phyloP scores from a whole-genome alignment of 2,329 filamentous ascomycete genomes.

The Colletotrichum salicis region DNA sequence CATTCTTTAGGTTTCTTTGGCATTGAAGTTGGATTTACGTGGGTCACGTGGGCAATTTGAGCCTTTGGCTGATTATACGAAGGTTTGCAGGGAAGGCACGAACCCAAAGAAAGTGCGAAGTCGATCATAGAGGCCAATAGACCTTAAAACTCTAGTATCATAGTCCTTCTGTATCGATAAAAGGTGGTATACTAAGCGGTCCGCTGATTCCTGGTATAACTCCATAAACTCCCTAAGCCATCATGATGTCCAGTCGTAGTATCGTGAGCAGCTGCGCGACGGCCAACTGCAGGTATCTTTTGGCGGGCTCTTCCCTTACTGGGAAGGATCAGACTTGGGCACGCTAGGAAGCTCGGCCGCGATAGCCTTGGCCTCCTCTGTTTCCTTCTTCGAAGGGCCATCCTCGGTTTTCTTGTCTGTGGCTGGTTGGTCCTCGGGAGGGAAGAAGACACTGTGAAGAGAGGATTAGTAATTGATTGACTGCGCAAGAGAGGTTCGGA shows the following conservation, averaged over 20 bases:
- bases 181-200: not conserved
- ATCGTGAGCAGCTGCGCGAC: not conserved
- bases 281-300: no score
- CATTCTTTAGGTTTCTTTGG: not conserved
- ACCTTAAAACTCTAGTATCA: not conserved
- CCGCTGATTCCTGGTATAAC: not conserved
- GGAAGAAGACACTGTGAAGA: conserved; percentile 20
- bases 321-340: conserved; percentile 45
- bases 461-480: not conserved
- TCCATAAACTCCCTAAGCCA: conserved; percentile 2
- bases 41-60: not conserved
- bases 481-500: fast-evolving
- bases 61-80: not conserved
- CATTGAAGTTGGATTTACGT: not conserved
- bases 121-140: not conserved
- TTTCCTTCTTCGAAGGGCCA: conserved; percentile 39
- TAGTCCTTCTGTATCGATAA: not conserved
- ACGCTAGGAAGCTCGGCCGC: conserved; percentile 48
- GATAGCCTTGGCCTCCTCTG: conserved; percentile 40
- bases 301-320: not conserved
- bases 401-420: conserved; percentile 34
- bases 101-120: not conserved
- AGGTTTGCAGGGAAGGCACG: not conserved
- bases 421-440: conserved; percentile 34
- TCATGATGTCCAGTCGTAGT: not conserved